Conservation (phyloP, 139 green algal genomes). For the Closterium sp. region DNA sequence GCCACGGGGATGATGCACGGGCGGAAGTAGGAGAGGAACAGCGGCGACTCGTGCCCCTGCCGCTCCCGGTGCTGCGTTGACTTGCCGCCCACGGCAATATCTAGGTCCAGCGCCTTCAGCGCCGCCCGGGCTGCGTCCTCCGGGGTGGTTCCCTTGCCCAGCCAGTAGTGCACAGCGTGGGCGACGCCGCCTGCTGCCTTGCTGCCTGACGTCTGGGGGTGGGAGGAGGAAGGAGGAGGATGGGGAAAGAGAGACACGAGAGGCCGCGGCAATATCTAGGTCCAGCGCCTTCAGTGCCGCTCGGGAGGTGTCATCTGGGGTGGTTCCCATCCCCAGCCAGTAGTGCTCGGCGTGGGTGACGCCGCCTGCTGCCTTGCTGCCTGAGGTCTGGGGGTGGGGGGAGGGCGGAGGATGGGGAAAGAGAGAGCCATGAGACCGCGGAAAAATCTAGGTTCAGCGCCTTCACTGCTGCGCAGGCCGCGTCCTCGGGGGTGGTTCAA, state of each 20-base stretch:
- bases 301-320: not conserved
- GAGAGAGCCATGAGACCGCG: too few relatives aligned
- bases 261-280: too few relatives aligned
- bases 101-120: conserved; percentile 46
- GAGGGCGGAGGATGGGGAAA: too few relatives aligned
- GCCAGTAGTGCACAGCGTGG: conserved; percentile 46
- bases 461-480: conserved; percentile 18
- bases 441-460: not conserved
- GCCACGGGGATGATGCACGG: conserved; percentile 28
- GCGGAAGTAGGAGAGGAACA: conserved; percentile 50
- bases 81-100: conserved; percentile 37
- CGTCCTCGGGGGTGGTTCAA: too few relatives aligned
- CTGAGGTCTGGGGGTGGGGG: not conserved
- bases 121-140: conserved; percentile 33
- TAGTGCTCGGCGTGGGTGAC: not conserved
- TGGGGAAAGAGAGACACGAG: too few relatives aligned
- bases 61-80: conserved; percentile 32
- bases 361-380: not conserved
- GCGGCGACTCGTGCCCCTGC: conserved; percentile 46
- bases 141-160: conserved; percentile 24
- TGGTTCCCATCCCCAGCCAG: not conserved
- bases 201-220: not conserved
- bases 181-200: not conserved
- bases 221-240: too few relatives aligned
- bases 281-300: too few relatives aligned